Conservation (phyloP, 768 basidiomycete species). For the Tylopilus subfusipes region DNA sequence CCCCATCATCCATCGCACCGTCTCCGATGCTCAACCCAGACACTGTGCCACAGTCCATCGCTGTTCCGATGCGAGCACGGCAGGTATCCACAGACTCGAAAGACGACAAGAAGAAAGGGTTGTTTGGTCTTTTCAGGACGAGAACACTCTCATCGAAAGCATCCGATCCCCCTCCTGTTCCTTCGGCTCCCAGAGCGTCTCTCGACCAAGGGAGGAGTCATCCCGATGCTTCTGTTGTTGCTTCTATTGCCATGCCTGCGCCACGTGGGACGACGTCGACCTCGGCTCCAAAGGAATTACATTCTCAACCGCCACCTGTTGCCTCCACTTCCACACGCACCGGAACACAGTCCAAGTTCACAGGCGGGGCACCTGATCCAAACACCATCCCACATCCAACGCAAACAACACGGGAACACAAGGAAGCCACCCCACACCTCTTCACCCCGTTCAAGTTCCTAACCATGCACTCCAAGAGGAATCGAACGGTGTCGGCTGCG, state of each 20-base stretch:
- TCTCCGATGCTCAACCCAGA: slow-evolving; percentile 43
- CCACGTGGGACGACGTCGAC: slow-evolving; percentile 14
- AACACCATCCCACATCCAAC: slow-evolving; percentile 33
- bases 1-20: slow-evolving; percentile 61
- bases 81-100: slow-evolving; percentile 31
- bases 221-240: slow-evolving; percentile 3
- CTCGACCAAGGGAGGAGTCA: slow-evolving; percentile 20
- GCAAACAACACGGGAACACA: slow-evolving; percentile 33
- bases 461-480: slow-evolving; percentile 44
- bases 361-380: slow-evolving; percentile 18
- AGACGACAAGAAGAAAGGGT: slow-evolving; percentile 33
- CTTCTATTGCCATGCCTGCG: slow-evolving; percentile 2
- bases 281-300: slow-evolving; percentile 18
- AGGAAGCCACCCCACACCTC: slow-evolving; percentile 42
- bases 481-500: slow-evolving; percentile 66
- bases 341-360: slow-evolving; percentile 17
- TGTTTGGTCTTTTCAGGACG: slow-evolving; percentile 31
- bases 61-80: slow-evolving; percentile 22
- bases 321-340: slow-evolving; percentile 6
- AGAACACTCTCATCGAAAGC: slow-evolving; percentile 32
- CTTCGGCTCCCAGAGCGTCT: slow-evolving; percentile 19
- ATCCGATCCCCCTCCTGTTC: slow-evolving; percentile 20
- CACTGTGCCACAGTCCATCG: slow-evolving; percentile 2
- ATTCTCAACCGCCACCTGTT: neutral
- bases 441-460: slow-evolving; percentile 65